Base-by-base conservation (phyloP, 495 filamentous ascomycete genomes). In the Neurospora sp. region DNA sequence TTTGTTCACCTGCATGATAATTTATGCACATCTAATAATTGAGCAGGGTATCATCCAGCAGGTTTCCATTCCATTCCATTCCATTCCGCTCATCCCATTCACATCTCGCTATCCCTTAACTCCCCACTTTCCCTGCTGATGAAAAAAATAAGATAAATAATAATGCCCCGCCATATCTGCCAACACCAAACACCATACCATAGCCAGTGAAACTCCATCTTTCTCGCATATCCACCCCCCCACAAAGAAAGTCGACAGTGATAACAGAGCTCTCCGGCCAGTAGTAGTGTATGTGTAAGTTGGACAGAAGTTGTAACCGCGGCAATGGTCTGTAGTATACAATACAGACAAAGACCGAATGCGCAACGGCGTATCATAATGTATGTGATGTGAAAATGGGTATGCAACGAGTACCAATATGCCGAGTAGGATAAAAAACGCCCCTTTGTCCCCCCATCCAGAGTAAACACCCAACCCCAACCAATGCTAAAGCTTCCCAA, bases 321-420 rank as follows among this genome's bases (percentile, higher is more conserved):
- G 48, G 11, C 20, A 59, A n/a, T 27, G 23, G 48, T 59, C 5
- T 27, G 48, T 27, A 44, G 48, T 27, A 44, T 44, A 44, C 16
- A 44, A 59, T 27, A 23, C 11, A 71, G 8, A 69, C 6, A 46
- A 42, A n/a, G 35, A 46, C 44, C 40, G 6, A 20, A 69, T 11
- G 23, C n/a, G 31, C 37, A 69, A 71, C 4, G 66, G 69, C 69
- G 72, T 73, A 73, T 71, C 72, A 59, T 42, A 14, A 75, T 42
- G 74, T 54, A 73, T 71, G 54, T 18, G 54, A 66, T 48, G 44
- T 48, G 44, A 54, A 66, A 66, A 66, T 66, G 27, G 54, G 27
- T 66, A 66, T 66, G 54, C 14, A 66, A 66, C 27, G 54, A 66
- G 54, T 35, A 66, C 54, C 27, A 66, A 35, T 66, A 66, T 66